These are phyloP conservation scores for Fusarium sp. DNA, from an alignment of 2,329 filamentous ascomycete genomes.

Conservation along the genomic window DNA sequence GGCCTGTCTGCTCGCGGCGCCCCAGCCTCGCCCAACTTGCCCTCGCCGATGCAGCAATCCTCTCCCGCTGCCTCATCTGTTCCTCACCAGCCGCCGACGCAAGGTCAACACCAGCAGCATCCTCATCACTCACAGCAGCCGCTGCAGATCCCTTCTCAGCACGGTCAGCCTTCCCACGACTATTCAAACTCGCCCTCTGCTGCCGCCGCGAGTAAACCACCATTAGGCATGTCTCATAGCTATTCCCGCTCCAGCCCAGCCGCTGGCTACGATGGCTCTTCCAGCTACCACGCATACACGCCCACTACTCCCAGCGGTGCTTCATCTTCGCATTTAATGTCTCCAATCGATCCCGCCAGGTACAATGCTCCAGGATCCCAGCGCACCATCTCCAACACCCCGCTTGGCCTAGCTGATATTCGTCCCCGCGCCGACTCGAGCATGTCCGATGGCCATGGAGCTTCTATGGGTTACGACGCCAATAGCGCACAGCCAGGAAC, in stretches of 20 bases:
- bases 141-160: slow-evolving; percentile 51
- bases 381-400: slow-evolving; percentile 80
- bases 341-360: slow-evolving; percentile 61
- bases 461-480: slow-evolving; percentile 71
- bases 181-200: slow-evolving; percentile 28
- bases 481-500: slow-evolving; percentile 74
- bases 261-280: slow-evolving; percentile 62
- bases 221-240: slow-evolving; percentile 72
- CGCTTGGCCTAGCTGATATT: slow-evolving; percentile 91
- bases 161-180: slow-evolving; percentile 67
- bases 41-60: slow-evolving; percentile 57
- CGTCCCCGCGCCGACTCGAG: slow-evolving; percentile 84
- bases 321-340: slow-evolving; percentile 71
- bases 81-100: slow-evolving; percentile 49
- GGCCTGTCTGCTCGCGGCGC: slow-evolving; percentile 46
- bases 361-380: slow-evolving; percentile 66
- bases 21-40: slow-evolving; percentile 51
- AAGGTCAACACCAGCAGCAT: slow-evolving; percentile 46
- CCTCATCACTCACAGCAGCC: slow-evolving; percentile 45
- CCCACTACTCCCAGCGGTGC: slow-evolving; percentile 71
- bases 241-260: slow-evolving; percentile 89
- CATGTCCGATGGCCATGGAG: slow-evolving; percentile 75
- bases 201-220: slow-evolving; percentile 69
- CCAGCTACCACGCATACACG: slow-evolving; percentile 65
- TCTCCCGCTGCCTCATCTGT: slow-evolving; percentile 47